A percentile compares a stretch with the other conserved stretches of the same genome.
Conservation (phyloP, 139 green algal genomes). For the Closterium sp. region DNA sequence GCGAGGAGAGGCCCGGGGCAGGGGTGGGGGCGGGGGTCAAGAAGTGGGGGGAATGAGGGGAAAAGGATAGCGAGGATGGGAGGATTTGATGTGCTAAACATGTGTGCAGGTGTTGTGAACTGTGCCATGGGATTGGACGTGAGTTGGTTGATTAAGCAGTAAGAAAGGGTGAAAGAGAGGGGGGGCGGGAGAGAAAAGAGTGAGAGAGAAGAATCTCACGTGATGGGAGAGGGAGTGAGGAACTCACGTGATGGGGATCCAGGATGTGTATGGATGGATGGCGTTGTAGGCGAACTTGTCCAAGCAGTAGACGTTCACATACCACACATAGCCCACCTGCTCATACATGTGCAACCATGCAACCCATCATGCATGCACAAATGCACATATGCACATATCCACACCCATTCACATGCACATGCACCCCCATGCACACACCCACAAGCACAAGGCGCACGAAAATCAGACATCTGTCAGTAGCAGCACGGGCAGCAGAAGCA, state of each 20-base stretch:
- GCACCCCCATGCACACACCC: not conserved
- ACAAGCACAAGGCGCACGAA: not conserved
- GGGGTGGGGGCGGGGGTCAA: too few relatives aligned
- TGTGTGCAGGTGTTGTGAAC: not conserved
- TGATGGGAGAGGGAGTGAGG: not conserved
- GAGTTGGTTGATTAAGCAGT: not conserved
- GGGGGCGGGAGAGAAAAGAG: not conserved
- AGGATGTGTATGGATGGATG: slow-evolving; percentile 94
- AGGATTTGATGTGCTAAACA: not conserved
- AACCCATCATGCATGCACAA: not conserved
- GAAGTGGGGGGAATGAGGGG: not conserved
- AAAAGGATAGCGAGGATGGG: not conserved
- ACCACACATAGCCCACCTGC: slow-evolving; percentile 47
- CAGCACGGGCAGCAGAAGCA: not conserved
- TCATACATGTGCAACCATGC: not conserved
- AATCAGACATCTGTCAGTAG: too few relatives aligned
- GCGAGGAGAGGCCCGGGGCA: too few relatives aligned
- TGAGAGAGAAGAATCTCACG: not conserved
- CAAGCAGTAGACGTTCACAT: slow-evolving; percentile 61
- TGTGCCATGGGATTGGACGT: too few relatives aligned
- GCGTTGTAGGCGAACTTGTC: slow-evolving; percentile 90
- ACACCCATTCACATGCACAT: not conserved
- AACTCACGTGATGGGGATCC: slow-evolving; percentile 87
- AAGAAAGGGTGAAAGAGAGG: not conserved
- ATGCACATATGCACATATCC: not conserved